Percentiles rank a stretch among this genome's conserved stretches.
Evolutionary conservation across 306 rosid genomes (phyloP).

Genomic region (Echinosophora koreensis): DNA sequence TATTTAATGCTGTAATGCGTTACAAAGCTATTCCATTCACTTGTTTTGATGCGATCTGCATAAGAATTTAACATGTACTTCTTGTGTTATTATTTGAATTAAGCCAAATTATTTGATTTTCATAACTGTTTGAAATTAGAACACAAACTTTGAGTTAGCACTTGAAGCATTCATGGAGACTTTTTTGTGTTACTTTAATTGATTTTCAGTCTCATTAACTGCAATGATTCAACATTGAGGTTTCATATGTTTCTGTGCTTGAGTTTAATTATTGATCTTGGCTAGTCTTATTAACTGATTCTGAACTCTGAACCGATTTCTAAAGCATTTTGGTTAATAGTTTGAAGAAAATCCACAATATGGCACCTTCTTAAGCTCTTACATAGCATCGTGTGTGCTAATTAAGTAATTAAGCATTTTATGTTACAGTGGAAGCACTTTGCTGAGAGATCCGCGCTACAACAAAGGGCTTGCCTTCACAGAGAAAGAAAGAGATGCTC

Average conservation of each 20-base stretch:
- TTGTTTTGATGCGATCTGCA: conserved; percentile 3
- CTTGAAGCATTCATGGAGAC: not conserved
- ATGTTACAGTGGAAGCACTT: conserved; percentile 73
- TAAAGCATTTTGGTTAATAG: not conserved
- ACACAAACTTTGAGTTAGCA: not conserved
- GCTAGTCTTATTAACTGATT: not conserved
- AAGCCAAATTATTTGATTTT: not conserved
- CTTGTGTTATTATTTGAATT: not conserved
- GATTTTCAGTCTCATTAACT: not conserved
- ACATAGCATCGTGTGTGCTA: conserved; percentile 13
- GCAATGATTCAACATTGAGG: not conserved
- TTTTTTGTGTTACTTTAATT: not conserved
- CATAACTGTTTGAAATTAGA: conserved; percentile 3
- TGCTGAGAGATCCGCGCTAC: conserved; percentile 93
- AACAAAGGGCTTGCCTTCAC: conserved; percentile 93
- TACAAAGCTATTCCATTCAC: not conserved
- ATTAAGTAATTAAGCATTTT: conserved; percentile 36
- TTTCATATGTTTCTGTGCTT: conserved; percentile 9
- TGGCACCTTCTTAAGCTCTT: not conserved
- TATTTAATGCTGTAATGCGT: not conserved
- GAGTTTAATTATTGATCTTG: not conserved
- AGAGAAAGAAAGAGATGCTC: conserved; percentile 93
- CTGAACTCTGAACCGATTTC: not conserved
- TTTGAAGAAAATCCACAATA: not conserved
- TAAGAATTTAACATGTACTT: not conserved